Conservation (phyloP, 257 asterid species). For the Lithospermum erythrorhizon region DNA sequence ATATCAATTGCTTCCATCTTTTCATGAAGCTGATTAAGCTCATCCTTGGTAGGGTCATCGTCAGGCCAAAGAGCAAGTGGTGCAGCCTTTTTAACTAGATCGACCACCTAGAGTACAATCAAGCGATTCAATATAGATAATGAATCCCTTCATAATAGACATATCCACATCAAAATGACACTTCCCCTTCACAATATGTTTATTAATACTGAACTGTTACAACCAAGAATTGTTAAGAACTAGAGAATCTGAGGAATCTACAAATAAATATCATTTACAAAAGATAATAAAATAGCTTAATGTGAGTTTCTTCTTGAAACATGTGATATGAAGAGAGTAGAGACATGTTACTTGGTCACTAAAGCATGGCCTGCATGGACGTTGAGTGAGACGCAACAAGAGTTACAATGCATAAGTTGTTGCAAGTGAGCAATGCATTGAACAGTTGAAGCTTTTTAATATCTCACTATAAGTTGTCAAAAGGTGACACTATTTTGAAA, state of each 20-base stretch:
- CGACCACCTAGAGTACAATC: slow-evolving; percentile 52
- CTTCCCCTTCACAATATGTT: background rate
- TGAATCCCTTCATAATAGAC: background rate
- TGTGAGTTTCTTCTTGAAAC: too few relatives aligned
- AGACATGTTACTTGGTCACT: background rate
- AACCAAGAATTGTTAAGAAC: background rate
- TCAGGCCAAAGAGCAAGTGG: slow-evolving; percentile 63
- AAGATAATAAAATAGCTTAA: too few relatives aligned
- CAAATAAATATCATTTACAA: too few relatives aligned
- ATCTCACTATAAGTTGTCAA: too few relatives aligned
- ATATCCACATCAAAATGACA: background rate
- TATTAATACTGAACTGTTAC: background rate
- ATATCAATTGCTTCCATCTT: slow-evolving; percentile 53
- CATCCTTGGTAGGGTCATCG: slow-evolving; percentile 51
- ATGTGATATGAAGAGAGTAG: background rate
- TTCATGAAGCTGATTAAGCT: slow-evolving; percentile 50
- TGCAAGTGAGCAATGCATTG: too few relatives aligned
- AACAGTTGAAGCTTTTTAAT: background rate
- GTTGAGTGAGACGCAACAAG: background rate
- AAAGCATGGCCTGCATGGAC: background rate
- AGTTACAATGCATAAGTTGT: background rate
- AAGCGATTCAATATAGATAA: background rate
- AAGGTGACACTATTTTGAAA: too few relatives aligned
- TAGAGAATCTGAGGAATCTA: too few relatives aligned
- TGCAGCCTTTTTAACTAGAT: slow-evolving; percentile 67